A percentile compares a stretch with the other conserved stretches of the same genome.
phyloP scores from a whole-genome alignment of 495 filamentous ascomycete genomes.

The Arthonia radiata region DNA sequence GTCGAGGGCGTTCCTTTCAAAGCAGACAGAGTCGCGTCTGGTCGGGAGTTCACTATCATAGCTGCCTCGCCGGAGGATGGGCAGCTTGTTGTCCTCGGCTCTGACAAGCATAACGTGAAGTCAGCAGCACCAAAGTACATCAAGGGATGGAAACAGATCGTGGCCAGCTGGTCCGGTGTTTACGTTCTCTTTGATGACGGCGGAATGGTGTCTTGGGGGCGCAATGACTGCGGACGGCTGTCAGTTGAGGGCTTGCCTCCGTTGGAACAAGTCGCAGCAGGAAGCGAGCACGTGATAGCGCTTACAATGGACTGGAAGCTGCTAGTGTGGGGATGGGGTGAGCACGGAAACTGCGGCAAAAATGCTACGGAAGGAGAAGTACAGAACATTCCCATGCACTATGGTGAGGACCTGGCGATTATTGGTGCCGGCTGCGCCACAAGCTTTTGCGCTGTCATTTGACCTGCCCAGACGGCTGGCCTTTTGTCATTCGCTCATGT shows the following conservation, averaged over 20 bases:
- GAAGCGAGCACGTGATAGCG: slow-evolving; percentile 68
- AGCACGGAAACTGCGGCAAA: slow-evolving; percentile 98
- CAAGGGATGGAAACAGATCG: slow-evolving; percentile 29
- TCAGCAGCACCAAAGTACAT: slow-evolving; percentile 14
- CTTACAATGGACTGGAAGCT: slow-evolving; percentile 33
- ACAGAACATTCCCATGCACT: too few species aligned
- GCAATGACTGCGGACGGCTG: slow-evolving; percentile 63
- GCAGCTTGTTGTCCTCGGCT: slow-evolving; percentile 35
- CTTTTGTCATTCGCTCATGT: too few species aligned
- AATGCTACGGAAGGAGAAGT: too few species aligned
- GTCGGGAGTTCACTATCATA: slow-evolving; percentile 58
- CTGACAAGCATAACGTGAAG: slow-evolving; percentile 40
- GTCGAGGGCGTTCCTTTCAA: slow-evolving; percentile 29
- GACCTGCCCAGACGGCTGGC: too few species aligned
- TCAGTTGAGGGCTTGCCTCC: slow-evolving; percentile 28
- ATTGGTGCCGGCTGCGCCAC: slow-evolving; percentile 2
- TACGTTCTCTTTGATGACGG: slow-evolving; percentile 37
- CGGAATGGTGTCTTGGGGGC: slow-evolving; percentile 38
- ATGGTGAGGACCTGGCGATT: neutral
- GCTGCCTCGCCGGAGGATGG: slow-evolving; percentile 26
- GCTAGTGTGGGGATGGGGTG: slow-evolving; percentile 79
- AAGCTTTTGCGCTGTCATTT: slow-evolving; percentile 2
- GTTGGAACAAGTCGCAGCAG: slow-evolving; percentile 37
- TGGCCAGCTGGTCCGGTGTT: slow-evolving; percentile 61
- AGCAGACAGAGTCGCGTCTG: slow-evolving; percentile 41